Base-by-base conservation (phyloP, 2,329 filamentous ascomycete genomes). In the Aspergillus sergii region DNA sequence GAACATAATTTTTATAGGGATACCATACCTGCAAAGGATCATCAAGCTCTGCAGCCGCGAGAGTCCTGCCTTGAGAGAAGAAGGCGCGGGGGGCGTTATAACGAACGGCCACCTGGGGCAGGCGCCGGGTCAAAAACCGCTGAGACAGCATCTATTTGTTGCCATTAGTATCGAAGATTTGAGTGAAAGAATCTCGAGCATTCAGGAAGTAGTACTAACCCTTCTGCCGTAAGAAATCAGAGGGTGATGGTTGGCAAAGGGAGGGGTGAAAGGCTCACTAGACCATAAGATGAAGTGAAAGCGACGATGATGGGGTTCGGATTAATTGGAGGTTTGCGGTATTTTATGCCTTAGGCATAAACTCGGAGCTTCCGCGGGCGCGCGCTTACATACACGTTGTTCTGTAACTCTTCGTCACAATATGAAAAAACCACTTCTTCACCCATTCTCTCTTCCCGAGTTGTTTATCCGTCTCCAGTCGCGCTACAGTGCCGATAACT, bases 1-100 rank as follows among this genome's bases (percentile, higher is more conserved):
- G 23, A 48, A 41, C 28, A 50, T 11, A 16, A 55, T 53, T 36
- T 34, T 41, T 30, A 28, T 36, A 26, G 32, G 32, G 9, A 36
- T 23, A 58, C 54, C 67, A 59, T 78, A 82, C 80, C 79, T 80
- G 78, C 61, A 77, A 71, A 62, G 80, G 78, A 64, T 82, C 80
- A 51, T 82, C 75, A 45, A 73, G 57, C 59, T 78, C 76, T 54
- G 75, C 70, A 69, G 76, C 74, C 39, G 78, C 76, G 56, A 79
- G 76, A 67, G 71, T 72, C 63, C 75, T 70, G 57, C 76, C 69
- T 68, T 79, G 77, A 16, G 80, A 82, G 70, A 81, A 81, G 32
- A 72, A 72, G 64, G 79, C 78, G 71, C 77, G 76, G 68, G 75
- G 70, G 72, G 75, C 71, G 72, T 77, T 67, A 65, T 71, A 69